A percentile compares a stretch with the other conserved stretches of the same genome.
Conservation (phyloP, 371 early-diverging fungal species). For the Chytridium lagenaria region DNA sequence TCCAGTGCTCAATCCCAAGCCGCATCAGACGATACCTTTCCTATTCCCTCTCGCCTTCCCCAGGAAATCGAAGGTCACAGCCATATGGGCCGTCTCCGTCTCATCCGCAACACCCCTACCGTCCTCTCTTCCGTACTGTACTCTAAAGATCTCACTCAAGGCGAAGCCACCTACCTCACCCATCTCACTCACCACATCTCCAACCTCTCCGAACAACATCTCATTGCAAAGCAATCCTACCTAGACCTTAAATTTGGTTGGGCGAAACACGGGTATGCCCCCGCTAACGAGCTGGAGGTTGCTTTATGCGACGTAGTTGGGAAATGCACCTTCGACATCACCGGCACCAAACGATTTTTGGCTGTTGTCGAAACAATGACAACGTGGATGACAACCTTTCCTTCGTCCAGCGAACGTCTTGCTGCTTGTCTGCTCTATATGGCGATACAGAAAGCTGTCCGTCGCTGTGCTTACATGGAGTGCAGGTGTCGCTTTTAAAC, state of each 20-base stretch:
- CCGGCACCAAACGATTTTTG: conserved; percentile 15
- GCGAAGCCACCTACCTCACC: conserved; percentile 27
- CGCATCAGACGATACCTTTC: conserved; percentile 7
- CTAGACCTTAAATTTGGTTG: conserved; percentile 3
- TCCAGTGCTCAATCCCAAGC: conserved; percentile 25
- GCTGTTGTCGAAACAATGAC: background rate
- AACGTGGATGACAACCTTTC: background rate
- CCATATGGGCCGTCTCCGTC: conserved; percentile 29
- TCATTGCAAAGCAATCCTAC: conserved; percentile 24
- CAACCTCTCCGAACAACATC: conserved; percentile 19
- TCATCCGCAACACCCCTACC: conserved; percentile 28
- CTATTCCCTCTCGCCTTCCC: conserved; percentile 32
- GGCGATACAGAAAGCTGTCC: conserved; percentile 32
- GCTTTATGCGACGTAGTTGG: conserved; percentile 14
- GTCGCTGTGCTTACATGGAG: conserved; percentile 36
- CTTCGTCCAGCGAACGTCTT: background rate
- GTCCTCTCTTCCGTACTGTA: conserved; percentile 12
- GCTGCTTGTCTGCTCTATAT: conserved; percentile 36
- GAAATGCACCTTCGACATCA: conserved; percentile 14
- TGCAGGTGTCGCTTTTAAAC: conserved; percentile 27
- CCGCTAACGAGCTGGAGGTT: conserved; percentile 26
- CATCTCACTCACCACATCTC: conserved; percentile 22
- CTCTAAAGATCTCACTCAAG: background rate
- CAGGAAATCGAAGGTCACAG: conserved; percentile 24
- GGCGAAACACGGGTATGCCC: conserved; percentile 26